Evolutionary conservation across 345 rosid genomes (phyloP).

Genomic region (Eucalyptus guilfoylei): DNA sequence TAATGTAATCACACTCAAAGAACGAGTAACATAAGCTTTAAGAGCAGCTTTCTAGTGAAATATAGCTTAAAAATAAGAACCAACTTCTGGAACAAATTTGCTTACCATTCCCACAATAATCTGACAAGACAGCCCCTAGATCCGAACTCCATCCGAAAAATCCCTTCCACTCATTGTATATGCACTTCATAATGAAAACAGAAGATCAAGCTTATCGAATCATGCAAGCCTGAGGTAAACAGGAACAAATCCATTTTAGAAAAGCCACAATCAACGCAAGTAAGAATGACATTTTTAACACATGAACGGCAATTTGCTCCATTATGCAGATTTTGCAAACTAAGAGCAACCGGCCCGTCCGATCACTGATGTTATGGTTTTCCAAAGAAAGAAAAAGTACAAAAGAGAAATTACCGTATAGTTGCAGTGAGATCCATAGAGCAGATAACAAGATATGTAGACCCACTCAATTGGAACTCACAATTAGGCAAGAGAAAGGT

Average conservation of each 20-base stretch:
- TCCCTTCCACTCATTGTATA: slow-evolving; percentile 86
- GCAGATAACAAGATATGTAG: too few species aligned
- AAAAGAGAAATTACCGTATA: too few species aligned
- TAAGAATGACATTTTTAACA: fast-evolving
- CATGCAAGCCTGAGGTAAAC: fast-evolving
- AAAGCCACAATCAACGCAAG: fast-evolving
- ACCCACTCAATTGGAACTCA: neutral
- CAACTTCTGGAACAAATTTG: neutral
- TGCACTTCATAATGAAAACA: slow-evolving; percentile 27
- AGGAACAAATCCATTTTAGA: neutral
- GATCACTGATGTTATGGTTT: too few species aligned
- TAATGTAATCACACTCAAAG: neutral
- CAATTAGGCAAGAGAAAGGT: neutral
- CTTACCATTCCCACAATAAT: slow-evolving; percentile 56
- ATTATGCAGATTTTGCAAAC: neutral
- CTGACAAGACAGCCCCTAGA: slow-evolving; percentile 43
- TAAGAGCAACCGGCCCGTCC: neutral
- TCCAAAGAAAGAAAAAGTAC: too few species aligned
- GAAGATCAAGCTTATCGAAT: neutral
- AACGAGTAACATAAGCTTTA: neutral
- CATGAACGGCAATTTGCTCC: neutral
- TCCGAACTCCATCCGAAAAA: slow-evolving; percentile 59
- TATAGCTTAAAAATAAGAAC: neutral
- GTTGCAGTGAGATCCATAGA: too few species aligned
- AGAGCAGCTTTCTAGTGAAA: neutral